A percentile compares a stretch with the other conserved stretches of the same genome.
phyloP scores from a whole-genome alignment of 768 basidiomycete species.

The Lyophyllum atratum region DNA sequence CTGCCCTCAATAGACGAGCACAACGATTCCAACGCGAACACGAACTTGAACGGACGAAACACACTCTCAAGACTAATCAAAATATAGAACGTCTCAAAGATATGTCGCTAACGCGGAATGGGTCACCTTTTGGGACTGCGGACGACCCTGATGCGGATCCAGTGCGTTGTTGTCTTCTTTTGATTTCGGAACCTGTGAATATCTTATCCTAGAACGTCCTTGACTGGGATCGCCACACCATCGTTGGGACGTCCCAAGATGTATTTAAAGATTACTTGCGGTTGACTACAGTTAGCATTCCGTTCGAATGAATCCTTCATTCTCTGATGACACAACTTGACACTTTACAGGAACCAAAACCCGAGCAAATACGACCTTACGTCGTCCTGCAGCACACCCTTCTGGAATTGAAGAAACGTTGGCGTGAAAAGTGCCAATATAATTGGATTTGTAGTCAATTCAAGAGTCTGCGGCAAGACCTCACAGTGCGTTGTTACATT shows the following conservation, averaged over 20 bases:
- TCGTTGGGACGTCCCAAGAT: conserved; percentile 87
- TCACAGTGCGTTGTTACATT: conserved; percentile 71
- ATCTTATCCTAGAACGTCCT: conserved; percentile 76
- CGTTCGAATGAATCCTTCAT: not conserved
- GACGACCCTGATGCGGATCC: conserved; percentile 78
- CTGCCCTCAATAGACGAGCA: conserved; percentile 74
- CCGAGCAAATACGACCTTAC: conserved; percentile 91
- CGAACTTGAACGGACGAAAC: conserved; percentile 75
- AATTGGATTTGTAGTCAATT: conserved; percentile 97
- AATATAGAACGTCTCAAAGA: conserved; percentile 54
- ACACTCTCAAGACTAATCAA: conserved; percentile 47
- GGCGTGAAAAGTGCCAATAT: conserved; percentile 78
- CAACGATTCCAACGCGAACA: conserved; percentile 91
- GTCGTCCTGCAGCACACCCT: conserved; percentile 83
- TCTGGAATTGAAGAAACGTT: conserved; percentile 81
- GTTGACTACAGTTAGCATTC: conserved; percentile 73
- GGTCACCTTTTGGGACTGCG: conserved; percentile 47
- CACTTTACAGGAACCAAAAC: conserved; percentile 79
- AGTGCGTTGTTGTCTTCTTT: conserved; percentile 42
- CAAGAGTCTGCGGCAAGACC: conserved; percentile 95
- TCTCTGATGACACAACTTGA: conserved; percentile 5
- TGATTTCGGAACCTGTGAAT: not conserved
- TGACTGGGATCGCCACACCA: conserved; percentile 95
- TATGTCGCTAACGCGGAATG: conserved; percentile 47
- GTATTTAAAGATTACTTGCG: conserved; percentile 97